These are phyloP conservation scores for Mortierella sp. DNA, from an alignment of 371 early-diverging fungal species.

Conservation along the genomic window DNA sequence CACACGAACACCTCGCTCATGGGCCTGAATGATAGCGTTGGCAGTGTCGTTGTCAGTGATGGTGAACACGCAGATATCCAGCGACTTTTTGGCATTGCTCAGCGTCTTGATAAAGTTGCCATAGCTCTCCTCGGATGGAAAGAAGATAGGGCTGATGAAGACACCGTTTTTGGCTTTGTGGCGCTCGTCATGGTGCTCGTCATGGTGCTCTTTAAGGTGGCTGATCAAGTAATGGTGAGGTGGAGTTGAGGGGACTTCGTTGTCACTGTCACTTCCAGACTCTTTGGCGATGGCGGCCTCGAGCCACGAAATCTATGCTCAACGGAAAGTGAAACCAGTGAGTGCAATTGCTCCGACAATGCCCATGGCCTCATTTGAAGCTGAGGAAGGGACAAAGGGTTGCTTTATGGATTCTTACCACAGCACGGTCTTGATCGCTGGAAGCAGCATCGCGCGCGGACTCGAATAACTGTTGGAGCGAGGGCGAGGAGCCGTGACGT, in stretches of 20 bases:
- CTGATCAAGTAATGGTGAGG: conserved; percentile 1
- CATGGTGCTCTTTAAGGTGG: conserved; percentile 12
- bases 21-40: conserved; percentile 59
- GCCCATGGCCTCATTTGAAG: background rate
- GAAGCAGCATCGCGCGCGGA: conserved; percentile 53
- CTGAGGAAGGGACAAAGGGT: background rate
- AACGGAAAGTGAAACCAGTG: background rate
- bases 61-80: conserved; percentile 68
- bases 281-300: conserved; percentile 21
- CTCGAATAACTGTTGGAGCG: conserved; percentile 54
- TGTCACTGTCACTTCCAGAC: background rate
- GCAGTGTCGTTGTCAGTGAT: conserved; percentile 69
- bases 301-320: conserved; percentile 50
- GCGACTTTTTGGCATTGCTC: conserved; percentile 60
- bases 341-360: background rate
- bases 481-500: conserved; percentile 28
- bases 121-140: conserved; percentile 62
- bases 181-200: background rate
- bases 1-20: conserved; percentile 67
- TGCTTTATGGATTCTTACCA: conserved; percentile 36
- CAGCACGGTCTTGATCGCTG: conserved; percentile 57
- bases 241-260: background rate
- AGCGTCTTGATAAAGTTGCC: conserved; percentile 62
- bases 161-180: conserved; percentile 21
- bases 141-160: conserved; percentile 68